Evolutionary conservation across 805 yeast species (phyloP).

Genomic region (Saturnispora zaruensis): DNA sequence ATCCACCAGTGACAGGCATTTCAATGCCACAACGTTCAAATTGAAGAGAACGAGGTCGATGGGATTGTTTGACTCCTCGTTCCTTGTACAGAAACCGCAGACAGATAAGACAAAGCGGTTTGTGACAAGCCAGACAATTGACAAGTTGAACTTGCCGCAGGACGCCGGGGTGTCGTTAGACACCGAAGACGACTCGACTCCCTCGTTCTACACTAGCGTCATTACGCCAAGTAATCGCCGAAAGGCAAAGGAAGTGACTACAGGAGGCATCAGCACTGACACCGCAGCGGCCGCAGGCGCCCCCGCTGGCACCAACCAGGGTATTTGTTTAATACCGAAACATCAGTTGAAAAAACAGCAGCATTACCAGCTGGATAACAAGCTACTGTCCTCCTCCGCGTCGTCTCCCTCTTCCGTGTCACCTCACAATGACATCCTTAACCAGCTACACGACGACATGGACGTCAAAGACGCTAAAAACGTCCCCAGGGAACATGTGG

Average conservation of each 20-base stretch:
- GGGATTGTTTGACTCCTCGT: constrained; percentile 37
- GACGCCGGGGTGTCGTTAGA: constrained; percentile 33
- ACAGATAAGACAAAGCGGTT: constrained; percentile 4
- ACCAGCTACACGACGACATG: constrained; percentile 65
- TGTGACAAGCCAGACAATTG: constrained; percentile 89
- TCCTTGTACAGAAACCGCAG: background rate
- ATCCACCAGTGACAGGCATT: constrained; percentile 63
- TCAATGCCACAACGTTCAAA: constrained; percentile 60
- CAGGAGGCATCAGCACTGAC: constrained; percentile 1
- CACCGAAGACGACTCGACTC: constrained; percentile 26
- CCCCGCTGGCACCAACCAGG: background rate
- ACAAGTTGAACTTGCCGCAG: constrained; percentile 46
- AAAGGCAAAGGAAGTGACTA: constrained; percentile 4
- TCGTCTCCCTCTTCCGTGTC: constrained; percentile 6
- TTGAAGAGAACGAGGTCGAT: constrained; percentile 75
- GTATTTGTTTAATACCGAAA: constrained; percentile 23
- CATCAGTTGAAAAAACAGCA: constrained; percentile 23
- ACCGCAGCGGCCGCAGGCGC: background rate
- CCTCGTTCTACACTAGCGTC: constrained; percentile 3
- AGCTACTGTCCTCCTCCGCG: constrained; percentile 2
- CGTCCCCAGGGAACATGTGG: constrained; percentile 87
- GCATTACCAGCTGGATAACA: constrained; percentile 13
- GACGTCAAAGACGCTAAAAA: constrained; percentile 66
- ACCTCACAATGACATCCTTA: constrained; percentile 7
- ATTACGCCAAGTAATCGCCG: constrained; percentile 3